phyloP scores from a whole-genome alignment of 2,329 filamentous ascomycete species.

The Coniella vitis region DNA sequence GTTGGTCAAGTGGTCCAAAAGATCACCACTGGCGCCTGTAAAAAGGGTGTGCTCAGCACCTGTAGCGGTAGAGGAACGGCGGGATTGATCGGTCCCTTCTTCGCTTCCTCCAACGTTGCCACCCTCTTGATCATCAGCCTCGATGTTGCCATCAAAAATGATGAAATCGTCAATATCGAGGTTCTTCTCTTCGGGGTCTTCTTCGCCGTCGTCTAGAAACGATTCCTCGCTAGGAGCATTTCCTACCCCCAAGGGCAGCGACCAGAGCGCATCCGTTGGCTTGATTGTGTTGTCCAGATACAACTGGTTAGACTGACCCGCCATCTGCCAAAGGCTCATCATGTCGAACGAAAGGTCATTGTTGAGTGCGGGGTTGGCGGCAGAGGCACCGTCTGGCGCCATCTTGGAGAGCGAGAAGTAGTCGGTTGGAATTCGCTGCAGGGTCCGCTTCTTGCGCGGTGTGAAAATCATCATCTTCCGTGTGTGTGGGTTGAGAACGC shows the following conservation, averaged over 20 bases:
- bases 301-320: constrained; percentile 70
- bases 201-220: constrained; percentile 30
- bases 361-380: background rate
- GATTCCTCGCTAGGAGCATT: constrained; percentile 46
- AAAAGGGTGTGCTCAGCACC: constrained; percentile 37
- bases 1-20: constrained; percentile 62
- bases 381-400: background rate
- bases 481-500: constrained; percentile 49
- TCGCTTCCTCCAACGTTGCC: constrained; percentile 40
- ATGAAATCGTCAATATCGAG: constrained; percentile 68
- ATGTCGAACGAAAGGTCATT: constrained; percentile 23
- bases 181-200: constrained; percentile 57
- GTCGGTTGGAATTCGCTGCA: constrained; percentile 37
- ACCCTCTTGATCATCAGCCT: constrained; percentile 47
- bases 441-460: constrained; percentile 38
- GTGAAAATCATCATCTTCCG: constrained; percentile 60
- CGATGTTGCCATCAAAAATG: constrained; percentile 55
- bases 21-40: constrained; percentile 37
- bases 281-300: constrained; percentile 41
- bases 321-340: constrained; percentile 53
- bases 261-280: constrained; percentile 40
- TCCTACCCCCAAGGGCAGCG: constrained; percentile 30
- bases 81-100: constrained; percentile 42
- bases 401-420: constrained; percentile 30
- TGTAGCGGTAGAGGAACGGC: constrained; percentile 31